Evolutionary conservation across 805 yeast genomes (phyloP).

Genomic region (Lipomyces mesembrius): DNA sequence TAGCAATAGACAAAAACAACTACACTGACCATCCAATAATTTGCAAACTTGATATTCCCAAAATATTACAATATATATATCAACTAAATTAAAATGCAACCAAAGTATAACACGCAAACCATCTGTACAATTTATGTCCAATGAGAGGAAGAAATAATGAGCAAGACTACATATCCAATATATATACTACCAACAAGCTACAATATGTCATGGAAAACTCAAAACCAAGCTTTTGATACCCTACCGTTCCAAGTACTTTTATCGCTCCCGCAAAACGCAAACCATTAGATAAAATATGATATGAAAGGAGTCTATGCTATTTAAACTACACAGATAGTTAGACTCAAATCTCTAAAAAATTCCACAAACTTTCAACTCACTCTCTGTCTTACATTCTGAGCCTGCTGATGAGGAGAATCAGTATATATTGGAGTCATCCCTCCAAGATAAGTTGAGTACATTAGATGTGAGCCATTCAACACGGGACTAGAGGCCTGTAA

Average conservation of each 20-base stretch:
- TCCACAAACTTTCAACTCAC: neutral
- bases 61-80: too few species aligned
- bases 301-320: neutral
- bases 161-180: neutral
- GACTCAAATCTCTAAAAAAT: neutral
- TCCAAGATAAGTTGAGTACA: slow-evolving; percentile 18
- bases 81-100: neutral
- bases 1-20: too few species aligned
- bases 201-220: neutral
- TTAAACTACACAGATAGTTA: neutral
- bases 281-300: neutral
- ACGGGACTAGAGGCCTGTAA: slow-evolving; percentile 20
- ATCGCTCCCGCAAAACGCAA: neutral
- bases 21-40: too few species aligned
- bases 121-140: neutral
- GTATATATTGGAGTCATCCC: slow-evolving; percentile 15
- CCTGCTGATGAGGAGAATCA: slow-evolving; percentile 15
- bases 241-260: slow-evolving; percentile 1
- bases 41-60: too few species aligned
- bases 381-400: slow-evolving; percentile 15
- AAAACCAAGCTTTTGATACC: slow-evolving; percentile 6
- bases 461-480: slow-evolving; percentile 11
- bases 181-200: neutral
- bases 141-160: neutral
- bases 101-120: neutral